These are phyloP conservation scores for Anisodus tanguticus DNA, from an alignment of 257 asterid species.

Conservation along the genomic window DNA sequence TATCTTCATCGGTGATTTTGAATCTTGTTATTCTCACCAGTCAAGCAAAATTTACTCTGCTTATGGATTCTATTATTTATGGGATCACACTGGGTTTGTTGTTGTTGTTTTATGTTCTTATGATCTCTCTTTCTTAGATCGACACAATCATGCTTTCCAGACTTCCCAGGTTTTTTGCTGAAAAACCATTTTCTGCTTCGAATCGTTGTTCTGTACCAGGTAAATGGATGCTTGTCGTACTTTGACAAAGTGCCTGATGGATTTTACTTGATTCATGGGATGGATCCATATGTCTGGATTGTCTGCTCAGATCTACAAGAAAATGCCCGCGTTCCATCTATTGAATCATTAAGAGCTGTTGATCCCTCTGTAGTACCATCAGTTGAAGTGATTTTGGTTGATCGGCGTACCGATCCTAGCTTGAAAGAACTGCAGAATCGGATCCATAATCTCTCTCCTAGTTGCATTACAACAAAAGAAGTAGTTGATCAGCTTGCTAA, in stretches of 20 bases:
- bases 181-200: conserved; percentile 8
- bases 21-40: background rate
- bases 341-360: conserved; percentile 71
- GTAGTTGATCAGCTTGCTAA: conserved; percentile 93
- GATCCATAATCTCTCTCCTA: conserved; percentile 57
- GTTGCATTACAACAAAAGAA: conserved; percentile 67
- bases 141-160: background rate
- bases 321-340: conserved; percentile 85
- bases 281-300: conserved; percentile 96
- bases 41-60: conserved; percentile 7
- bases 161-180: background rate
- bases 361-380: conserved; percentile 65
- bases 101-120: background rate
- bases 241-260: conserved; percentile 82
- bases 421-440: conserved; percentile 83
- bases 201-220: conserved; percentile 53
- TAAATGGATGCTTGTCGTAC: conserved; percentile 88
- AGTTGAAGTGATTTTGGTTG: conserved; percentile 79
- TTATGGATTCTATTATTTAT: background rate
- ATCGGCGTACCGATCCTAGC: conserved; percentile 74
- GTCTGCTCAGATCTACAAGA: conserved; percentile 87
- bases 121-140: conserved; percentile 19
- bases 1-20: conserved; percentile 11
- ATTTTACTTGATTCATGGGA: conserved; percentile 83
- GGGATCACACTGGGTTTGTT: background rate